Base-by-base conservation (phyloP, 2,329 filamentous ascomycete genomes). In the Aspergillus pseudoviridinutans region DNA sequence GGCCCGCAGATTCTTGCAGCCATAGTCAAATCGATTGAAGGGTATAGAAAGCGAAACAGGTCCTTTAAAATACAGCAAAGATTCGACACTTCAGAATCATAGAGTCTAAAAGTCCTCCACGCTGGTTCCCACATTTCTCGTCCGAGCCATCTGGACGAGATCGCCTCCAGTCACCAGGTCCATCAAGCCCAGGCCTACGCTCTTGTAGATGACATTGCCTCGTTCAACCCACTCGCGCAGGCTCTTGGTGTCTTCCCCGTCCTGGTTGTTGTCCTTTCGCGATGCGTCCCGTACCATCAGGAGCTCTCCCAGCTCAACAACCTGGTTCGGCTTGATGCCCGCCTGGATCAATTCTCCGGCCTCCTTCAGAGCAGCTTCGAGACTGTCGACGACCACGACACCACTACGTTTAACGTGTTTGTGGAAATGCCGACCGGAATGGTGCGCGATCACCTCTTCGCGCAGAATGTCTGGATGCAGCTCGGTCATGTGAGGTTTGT, bases 301-400 rank as follows among this genome's bases (percentile, higher is more conserved):
- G 50, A 97, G 78, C 70, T 97, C 92, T 3, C 92, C 93, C 1
- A 97, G 78, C 72, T 97, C 93, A 0, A 96, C 90, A 3, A 97
- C 82, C 65, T 95, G 88, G 49, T 86, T 82, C 0, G 90, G 86
- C 24, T 80, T 80, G 28, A 97, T 78, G 0, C 86, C 87, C 0
- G 91, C 90, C 63, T 91, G 85, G 9, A 95, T 88, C 50, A 97
- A 80, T 77, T 97, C 93, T 0, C 93, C 93, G 0, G 92, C 89
- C 70, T 96, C 91, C 65, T 87, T 87, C 47, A 96, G 72, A 49
- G 88, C 92, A 0, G 89, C 90, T 28, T 91, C 87, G 0, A 96
- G 79, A 9, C 88, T 92, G 68, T 87, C 83, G 2, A 86, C 84
- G 4, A 87, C 76, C 1, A 88, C 74, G 0, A 87, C 81, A 0